Conservation (phyloP, 73 alveolate species). For the Tetrahymena malaccensis region DNA sequence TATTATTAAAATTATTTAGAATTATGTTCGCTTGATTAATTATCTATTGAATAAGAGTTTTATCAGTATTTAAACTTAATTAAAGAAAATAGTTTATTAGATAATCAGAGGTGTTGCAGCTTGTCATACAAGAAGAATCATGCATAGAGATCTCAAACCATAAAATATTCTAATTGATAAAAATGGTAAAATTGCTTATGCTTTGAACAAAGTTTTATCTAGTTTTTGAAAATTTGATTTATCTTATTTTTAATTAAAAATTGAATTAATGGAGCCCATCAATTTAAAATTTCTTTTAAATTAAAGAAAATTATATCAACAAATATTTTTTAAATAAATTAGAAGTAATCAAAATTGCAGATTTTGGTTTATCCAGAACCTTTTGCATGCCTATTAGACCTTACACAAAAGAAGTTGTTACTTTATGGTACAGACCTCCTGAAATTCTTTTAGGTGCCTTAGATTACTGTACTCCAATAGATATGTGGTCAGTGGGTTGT, state of each 20-base stretch:
- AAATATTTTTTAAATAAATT: slow-evolving; percentile 9
- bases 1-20: not conserved
- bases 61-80: not conserved
- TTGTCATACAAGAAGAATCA: slow-evolving; percentile 85
- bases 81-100: slow-evolving; percentile 52
- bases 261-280: slow-evolving; percentile 33
- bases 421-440: slow-evolving; percentile 95
- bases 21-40: not conserved
- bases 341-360: slow-evolving; percentile 66
- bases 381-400: slow-evolving; percentile 63
- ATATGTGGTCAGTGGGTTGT: slow-evolving; percentile 95
- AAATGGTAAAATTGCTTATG: not conserved
- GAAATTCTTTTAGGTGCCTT: slow-evolving; percentile 84
- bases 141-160: slow-evolving; percentile 95
- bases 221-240: slow-evolving; percentile 21
- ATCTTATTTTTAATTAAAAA: slow-evolving; percentile 21
- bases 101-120: slow-evolving; percentile 67
- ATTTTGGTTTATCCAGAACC: slow-evolving; percentile 78
- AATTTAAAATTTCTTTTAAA: slow-evolving; percentile 47
- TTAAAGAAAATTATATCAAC: slow-evolving; percentile 43
- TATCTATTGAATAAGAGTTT: not conserved
- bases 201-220: not conserved
- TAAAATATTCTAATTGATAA: slow-evolving; percentile 59
- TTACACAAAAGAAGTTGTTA: slow-evolving; percentile 77
- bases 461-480: slow-evolving; percentile 75